Percentiles rank a stretch among this genome's conserved stretches.
Conservation (phyloP, 306 rosid species). For the Vigna mungo region DNA sequence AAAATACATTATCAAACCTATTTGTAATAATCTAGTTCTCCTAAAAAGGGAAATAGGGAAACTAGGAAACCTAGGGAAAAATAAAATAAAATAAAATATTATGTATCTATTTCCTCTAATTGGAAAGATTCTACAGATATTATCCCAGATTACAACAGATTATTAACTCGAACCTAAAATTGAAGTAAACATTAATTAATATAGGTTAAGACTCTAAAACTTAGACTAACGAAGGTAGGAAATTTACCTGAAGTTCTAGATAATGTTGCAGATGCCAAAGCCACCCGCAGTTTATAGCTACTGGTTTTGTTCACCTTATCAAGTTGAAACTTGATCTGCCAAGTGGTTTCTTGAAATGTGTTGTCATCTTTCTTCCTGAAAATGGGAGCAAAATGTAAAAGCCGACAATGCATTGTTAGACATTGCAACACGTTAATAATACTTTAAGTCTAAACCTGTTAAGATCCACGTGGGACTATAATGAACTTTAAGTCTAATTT, state of each 20-base stretch:
- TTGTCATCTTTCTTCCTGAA: conserved; percentile 71
- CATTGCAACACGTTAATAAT: not conserved
- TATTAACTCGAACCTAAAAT: conserved; percentile 79
- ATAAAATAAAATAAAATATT: no score
- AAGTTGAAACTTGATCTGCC: conserved; percentile 85
- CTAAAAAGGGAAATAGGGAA: no score
- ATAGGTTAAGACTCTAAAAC: not conserved
- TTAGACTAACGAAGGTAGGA: not conserved
- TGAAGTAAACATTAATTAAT: not conserved
- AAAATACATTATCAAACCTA: no score
- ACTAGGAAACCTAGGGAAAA: no score
- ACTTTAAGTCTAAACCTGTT: conserved; percentile 64
- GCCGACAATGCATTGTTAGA: not conserved
- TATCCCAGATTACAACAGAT: no score
- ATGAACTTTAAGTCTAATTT: no score
- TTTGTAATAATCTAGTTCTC: no score
- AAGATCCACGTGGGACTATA: not conserved
- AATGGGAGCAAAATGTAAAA: not conserved
- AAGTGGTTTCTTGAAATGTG: conserved; percentile 88
- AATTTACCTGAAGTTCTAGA: conserved; percentile 82
- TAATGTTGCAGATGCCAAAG: conserved; percentile 80
- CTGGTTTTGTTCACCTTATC: conserved; percentile 53
- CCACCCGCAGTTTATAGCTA: conserved; percentile 71
- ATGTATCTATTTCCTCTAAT: no score
- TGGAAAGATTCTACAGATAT: no score